phyloP scores from a whole-genome alignment of 495 filamentous ascomycete genomes.

The Cenococcum geophilum region DNA sequence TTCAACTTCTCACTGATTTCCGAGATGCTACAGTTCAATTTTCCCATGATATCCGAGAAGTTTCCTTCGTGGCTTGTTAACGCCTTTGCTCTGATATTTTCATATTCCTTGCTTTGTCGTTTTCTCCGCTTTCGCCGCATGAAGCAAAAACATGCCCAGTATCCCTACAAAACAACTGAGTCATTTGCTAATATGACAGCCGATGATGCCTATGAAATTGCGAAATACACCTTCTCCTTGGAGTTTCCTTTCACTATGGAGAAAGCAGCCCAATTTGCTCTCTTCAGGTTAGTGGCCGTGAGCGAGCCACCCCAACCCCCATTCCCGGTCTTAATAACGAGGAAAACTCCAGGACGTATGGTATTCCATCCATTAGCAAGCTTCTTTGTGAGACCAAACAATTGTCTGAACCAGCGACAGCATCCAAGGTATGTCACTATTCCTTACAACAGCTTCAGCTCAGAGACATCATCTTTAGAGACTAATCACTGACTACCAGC shows the following conservation, averaged over 20 bases:
- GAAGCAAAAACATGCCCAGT: conserved; percentile 9
- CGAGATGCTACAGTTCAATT: background rate
- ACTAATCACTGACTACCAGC: conserved; percentile 17
- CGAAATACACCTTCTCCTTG: background rate
- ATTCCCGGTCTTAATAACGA: too few relatives aligned
- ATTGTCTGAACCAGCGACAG: conserved; percentile 48
- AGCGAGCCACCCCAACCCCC: too few relatives aligned
- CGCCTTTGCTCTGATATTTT: background rate
- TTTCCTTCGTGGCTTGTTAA: background rate
- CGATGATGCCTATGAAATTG: conserved; percentile 21
- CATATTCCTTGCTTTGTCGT: conserved; percentile 7
- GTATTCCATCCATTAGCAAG: conserved; percentile 55
- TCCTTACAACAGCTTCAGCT: background rate
- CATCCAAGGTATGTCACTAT: conserved; percentile 40
- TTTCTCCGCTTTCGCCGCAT: conserved; percentile 16
- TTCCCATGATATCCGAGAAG: background rate
- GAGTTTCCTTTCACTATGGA: conserved; percentile 45
- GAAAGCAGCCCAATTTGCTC: conserved; percentile 56
- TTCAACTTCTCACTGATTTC: background rate
- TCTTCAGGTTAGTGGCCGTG: conserved; percentile 45
- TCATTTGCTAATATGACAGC: conserved; percentile 18
- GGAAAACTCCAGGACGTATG: conserved; percentile 50
- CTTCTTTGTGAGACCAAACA: conserved; percentile 54
- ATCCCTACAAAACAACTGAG: conserved; percentile 24
- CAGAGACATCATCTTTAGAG: too few relatives aligned